Evolutionary conservation across 805 yeast genomes (phyloP).

Genomic region (Metschnikowia noctiluminum): DNA sequence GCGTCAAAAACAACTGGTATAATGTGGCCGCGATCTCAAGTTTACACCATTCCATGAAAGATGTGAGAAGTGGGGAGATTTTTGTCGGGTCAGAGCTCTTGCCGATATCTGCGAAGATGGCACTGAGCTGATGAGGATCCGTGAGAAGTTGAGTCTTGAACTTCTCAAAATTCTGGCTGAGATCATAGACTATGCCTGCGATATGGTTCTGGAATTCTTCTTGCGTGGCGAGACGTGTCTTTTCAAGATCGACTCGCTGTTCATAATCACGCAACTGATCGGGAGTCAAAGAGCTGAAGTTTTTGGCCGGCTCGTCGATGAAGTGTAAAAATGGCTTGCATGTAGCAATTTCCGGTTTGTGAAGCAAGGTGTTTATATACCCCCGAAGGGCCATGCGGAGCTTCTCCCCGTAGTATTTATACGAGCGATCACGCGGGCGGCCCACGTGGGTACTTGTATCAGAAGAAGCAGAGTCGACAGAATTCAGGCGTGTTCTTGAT

Average conservation of each 20-base stretch:
- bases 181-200: constrained; percentile 48
- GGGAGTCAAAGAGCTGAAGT: constrained; percentile 33
- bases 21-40: constrained; percentile 82
- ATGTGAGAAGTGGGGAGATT: constrained; percentile 61
- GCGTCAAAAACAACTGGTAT: constrained; percentile 75
- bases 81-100: constrained; percentile 48
- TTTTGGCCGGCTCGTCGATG: constrained; percentile 16
- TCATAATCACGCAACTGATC: constrained; percentile 54
- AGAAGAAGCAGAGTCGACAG: background rate
- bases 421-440: background rate
- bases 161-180: constrained; percentile 55
- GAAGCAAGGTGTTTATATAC: constrained; percentile 54
- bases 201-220: constrained; percentile 71
- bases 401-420: constrained; percentile 61
- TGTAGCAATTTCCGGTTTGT: constrained; percentile 53
- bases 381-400: constrained; percentile 76
- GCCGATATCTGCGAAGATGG: constrained; percentile 66
- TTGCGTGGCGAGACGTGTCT: constrained; percentile 55
- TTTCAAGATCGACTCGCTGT: constrained; percentile 59
- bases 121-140: constrained; percentile 51
- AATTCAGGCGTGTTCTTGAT: background rate
- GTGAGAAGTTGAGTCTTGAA: constrained; percentile 54
- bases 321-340: constrained; percentile 40
- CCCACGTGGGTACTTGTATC: background rate
- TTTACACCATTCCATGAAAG: constrained; percentile 78